Evolutionary conservation across 2,329 filamentous ascomycete species (phyloP).

Genomic region (Trichophyton simii): DNA sequence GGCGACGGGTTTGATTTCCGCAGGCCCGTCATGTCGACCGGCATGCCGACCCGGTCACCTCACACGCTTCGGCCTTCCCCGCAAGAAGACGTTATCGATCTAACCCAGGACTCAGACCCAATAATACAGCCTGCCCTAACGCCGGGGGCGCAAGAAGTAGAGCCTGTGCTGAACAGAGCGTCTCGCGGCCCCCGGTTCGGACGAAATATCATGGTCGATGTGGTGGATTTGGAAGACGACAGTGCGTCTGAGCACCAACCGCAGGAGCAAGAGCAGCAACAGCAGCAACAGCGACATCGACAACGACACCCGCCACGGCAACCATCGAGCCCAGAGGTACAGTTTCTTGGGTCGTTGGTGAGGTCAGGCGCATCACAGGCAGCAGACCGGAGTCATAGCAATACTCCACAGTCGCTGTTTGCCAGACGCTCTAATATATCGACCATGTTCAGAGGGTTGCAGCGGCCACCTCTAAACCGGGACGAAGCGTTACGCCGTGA

Average conservation of each 20-base stretch:
- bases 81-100: slow-evolving; percentile 32
- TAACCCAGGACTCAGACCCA: slow-evolving; percentile 35
- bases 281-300: slow-evolving; percentile 10
- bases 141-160: neutral
- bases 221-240: slow-evolving; percentile 32
- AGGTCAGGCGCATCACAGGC: neutral
- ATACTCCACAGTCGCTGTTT: neutral
- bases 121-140: slow-evolving; percentile 14
- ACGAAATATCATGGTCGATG: slow-evolving; percentile 26
- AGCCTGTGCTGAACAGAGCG: slow-evolving; percentile 6
- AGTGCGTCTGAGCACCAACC: slow-evolving; percentile 6
- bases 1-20: slow-evolving; percentile 46
- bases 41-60: slow-evolving; percentile 18
- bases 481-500: slow-evolving; percentile 16
- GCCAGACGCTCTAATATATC: slow-evolving; percentile 8
- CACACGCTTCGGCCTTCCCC: slow-evolving; percentile 8
- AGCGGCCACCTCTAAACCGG: slow-evolving; percentile 2
- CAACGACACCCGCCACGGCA: slow-evolving; percentile 11
- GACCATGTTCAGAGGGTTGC: slow-evolving; percentile 10
- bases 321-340: slow-evolving; percentile 35
- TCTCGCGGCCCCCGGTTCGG: slow-evolving; percentile 25
- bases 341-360: slow-evolving; percentile 34
- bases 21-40: slow-evolving; percentile 37
- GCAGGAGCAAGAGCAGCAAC: neutral
- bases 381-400: neutral